A percentile compares a stretch with the other conserved stretches of the same genome.
Conservation (phyloP, 2,329 filamentous ascomycete species). For the Verticillium tricorpus region DNA sequence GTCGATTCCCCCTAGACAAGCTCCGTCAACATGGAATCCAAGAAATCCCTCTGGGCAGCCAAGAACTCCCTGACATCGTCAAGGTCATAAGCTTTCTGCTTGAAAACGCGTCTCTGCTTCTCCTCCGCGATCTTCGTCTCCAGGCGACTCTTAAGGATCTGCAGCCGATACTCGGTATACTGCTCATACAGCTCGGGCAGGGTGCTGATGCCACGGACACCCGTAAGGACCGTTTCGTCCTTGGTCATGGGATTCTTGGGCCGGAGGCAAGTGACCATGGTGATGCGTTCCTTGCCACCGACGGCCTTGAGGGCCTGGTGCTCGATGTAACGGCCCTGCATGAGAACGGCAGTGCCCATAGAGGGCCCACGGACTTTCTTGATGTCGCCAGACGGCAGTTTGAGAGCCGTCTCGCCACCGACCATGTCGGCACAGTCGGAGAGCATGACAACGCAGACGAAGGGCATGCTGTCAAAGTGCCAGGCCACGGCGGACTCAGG, state of each 20-base stretch:
- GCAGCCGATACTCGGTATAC: slow-evolving; percentile 58
- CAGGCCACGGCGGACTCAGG: slow-evolving; percentile 54
- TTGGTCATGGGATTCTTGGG: slow-evolving; percentile 47
- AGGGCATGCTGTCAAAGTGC: slow-evolving; percentile 63
- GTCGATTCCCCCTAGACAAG: too few species aligned
- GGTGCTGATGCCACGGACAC: slow-evolving; percentile 48
- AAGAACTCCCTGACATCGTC: neutral
- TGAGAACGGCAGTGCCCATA: slow-evolving; percentile 59
- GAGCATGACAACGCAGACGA: slow-evolving; percentile 67
- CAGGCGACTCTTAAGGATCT: slow-evolving; percentile 55
- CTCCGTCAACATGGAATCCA: neutral
- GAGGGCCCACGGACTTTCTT: slow-evolving; percentile 55
- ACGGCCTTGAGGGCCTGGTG: slow-evolving; percentile 58
- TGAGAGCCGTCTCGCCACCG: slow-evolving; percentile 60
- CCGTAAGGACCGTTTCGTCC: slow-evolving; percentile 58
- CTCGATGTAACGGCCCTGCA: slow-evolving; percentile 64
- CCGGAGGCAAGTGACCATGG: slow-evolving; percentile 62
- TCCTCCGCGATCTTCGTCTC: slow-evolving; percentile 6
- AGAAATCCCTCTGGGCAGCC: neutral
- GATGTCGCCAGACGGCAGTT: slow-evolving; percentile 44
- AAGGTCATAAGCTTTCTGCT: neutral
- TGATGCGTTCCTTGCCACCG: slow-evolving; percentile 57
- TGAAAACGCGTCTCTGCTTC: neutral
- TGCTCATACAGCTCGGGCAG: slow-evolving; percentile 55
- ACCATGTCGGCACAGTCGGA: slow-evolving; percentile 59